A percentile compares a stretch with the other conserved stretches of the same genome.
Conservation (phyloP, 257 asterid species). For the Gynochthodes officinalis region DNA sequence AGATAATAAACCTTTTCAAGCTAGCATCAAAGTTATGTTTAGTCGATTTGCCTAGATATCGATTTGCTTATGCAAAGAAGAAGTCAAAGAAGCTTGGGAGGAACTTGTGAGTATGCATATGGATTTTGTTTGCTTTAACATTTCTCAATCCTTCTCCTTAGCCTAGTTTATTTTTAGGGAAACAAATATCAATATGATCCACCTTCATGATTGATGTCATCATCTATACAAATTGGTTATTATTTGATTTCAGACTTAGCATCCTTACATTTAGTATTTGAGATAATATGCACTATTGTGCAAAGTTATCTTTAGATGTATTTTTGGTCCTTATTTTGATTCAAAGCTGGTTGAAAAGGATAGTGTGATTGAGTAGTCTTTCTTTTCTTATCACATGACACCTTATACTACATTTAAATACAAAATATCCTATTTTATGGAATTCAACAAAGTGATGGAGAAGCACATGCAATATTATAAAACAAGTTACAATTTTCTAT, state of each 20-base stretch:
- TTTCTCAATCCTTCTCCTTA: constrained; percentile 12
- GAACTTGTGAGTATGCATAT: constrained; percentile 74
- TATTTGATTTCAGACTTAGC: constrained; percentile 4
- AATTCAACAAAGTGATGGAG: not conserved
- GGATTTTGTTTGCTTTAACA: constrained; percentile 12
- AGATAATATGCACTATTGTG: too few species aligned
- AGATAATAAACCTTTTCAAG: constrained; percentile 82
- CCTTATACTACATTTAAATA: too few species aligned
- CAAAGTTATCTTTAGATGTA: too few species aligned
- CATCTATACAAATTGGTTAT: too few species aligned
- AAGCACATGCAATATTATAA: not conserved
- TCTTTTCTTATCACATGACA: not conserved
- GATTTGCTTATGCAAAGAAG: constrained; percentile 98
- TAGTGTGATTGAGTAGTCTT: not conserved
- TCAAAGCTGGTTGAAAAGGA: not conserved
- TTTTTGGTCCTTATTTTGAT: too few species aligned
- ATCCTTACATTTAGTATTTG: too few species aligned
- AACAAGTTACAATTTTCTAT: not conserved
- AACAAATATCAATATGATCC: too few species aligned
- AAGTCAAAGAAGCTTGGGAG: constrained; percentile 96
- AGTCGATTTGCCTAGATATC: constrained; percentile 99
- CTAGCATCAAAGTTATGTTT: constrained; percentile 74
- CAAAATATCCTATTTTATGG: not conserved
- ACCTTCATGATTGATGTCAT: not conserved
- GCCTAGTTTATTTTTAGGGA: not conserved